A percentile compares a stretch with the other conserved stretches of the same genome.
These are phyloP conservation scores for Rhizophlyctis rosea DNA, from an alignment of 192 early-diverging fungal species.

Conservation along the genomic window DNA sequence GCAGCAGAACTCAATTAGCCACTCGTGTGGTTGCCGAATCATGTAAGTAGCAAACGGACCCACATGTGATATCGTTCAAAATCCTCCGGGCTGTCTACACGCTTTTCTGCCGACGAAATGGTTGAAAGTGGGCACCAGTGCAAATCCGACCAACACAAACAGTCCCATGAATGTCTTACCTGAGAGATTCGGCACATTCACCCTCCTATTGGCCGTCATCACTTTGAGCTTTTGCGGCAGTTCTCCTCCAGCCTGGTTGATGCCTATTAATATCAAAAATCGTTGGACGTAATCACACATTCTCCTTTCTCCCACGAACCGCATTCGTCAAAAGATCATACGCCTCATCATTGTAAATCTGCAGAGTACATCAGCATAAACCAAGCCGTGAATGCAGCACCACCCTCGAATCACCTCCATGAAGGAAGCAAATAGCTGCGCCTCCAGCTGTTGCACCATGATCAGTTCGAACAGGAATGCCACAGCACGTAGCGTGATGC, in stretches of 20 bases:
- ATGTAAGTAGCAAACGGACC: too few species aligned
- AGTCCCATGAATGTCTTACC: too few species aligned
- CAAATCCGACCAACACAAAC: too few species aligned
- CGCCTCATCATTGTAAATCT: conserved; percentile 93
- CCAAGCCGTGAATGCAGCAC: background rate
- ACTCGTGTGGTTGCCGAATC: too few species aligned
- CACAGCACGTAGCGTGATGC: conserved; percentile 30
- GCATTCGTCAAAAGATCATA: conserved; percentile 71
- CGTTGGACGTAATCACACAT: too few species aligned
- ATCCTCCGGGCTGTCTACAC: conserved; percentile 3
- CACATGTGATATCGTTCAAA: conserved; percentile 22
- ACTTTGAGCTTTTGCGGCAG: conserved; percentile 23
- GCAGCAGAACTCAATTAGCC: too few species aligned
- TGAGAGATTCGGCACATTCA: conserved; percentile 18
- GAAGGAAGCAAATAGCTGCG: conserved; percentile 11
- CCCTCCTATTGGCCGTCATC: conserved; percentile 20
- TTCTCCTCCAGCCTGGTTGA: conserved; percentile 9
- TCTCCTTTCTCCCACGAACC: background rate
- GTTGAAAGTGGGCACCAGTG: too few species aligned
- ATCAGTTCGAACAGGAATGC: conserved; percentile 22
- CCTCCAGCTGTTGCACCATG: background rate
- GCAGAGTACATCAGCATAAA: background rate
- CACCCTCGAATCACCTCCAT: conserved; percentile 40
- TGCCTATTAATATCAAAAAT: too few species aligned
- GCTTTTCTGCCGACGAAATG: too few species aligned